Base-by-base conservation (phyloP, 306 rosid species). In the Argentina anserina region DNA sequence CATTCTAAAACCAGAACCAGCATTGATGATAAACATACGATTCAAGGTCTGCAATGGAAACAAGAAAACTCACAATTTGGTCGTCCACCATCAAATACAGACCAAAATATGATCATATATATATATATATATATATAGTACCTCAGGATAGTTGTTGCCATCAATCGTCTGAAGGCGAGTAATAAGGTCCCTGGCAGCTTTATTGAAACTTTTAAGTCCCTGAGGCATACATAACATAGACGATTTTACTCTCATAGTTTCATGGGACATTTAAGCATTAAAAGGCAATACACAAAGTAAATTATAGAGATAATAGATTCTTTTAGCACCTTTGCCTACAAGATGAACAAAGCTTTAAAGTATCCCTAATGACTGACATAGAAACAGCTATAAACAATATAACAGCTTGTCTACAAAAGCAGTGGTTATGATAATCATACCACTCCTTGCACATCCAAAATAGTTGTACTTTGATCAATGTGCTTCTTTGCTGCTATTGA, bases 21-120 rank as follows among this genome's bases (percentile, higher is more conserved):
- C 99, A 78, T 94, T 94, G 88, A 94, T 91, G 87, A 94, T 94
- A 89, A 91, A 91, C 99, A 94, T 91, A 70, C 95, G 95, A 76
- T 85, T 89, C 92, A 91, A 87, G 82, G 91, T 91, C 99, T 91
- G 94, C 87, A 82, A 78, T 60, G 74, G 36, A 61, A 82, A 74
- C 72, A 80, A 72, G 3, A 31, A 31, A 29, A 67, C 62, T 29
- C 76, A 72, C 8, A 77, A n/a, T 79, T 71, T 34, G 73, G 13
- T n/a, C 49, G 68, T 79, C 69, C 65, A 52, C 21, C 4, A 46
- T 25, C 78, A 20, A 34, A 45, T 26, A 69, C 20, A 58, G 29
- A 43, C 41, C 65, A 64, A 50, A 59, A 60, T 29, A 61, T 40
- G 37, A 40, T 31, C 76, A 71, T 65, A 65, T 36, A 42, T n/a